These are phyloP conservation scores for Emydomyces testavorans DNA, from an alignment of 2,329 filamentous ascomycete genomes.

Conservation along the genomic window DNA sequence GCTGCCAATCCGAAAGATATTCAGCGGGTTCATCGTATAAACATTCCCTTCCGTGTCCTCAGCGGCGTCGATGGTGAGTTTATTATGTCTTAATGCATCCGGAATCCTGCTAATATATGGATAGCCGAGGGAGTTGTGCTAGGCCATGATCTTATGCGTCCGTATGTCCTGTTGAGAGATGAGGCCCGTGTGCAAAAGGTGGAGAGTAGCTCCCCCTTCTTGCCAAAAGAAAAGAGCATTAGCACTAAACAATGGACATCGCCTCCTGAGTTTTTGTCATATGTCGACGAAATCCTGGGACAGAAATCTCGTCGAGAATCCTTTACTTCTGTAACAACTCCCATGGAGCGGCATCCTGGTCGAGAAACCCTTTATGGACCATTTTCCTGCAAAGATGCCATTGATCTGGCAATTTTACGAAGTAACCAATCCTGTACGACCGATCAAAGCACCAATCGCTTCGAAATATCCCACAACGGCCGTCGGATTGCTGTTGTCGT, in stretches of 20 bases:
- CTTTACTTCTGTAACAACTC: slow-evolving; percentile 55
- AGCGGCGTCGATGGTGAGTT: slow-evolving; percentile 69
- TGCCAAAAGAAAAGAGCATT: slow-evolving; percentile 31
- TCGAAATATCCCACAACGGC: slow-evolving; percentile 90
- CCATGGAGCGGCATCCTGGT: slow-evolving; percentile 49
- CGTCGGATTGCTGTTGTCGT: slow-evolving; percentile 82
- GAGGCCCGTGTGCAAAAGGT: slow-evolving; percentile 56
- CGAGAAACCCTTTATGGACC: slow-evolving; percentile 33
- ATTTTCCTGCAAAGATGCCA: slow-evolving; percentile 62
- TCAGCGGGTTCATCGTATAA: slow-evolving; percentile 73
- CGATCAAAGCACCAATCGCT: slow-evolving; percentile 79
- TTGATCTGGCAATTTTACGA: slow-evolving; percentile 78
- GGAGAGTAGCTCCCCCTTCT: slow-evolving; percentile 28
- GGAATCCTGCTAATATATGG: slow-evolving; percentile 3
- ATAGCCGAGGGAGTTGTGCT: slow-evolving; percentile 66
- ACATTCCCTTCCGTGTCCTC: slow-evolving; percentile 82
- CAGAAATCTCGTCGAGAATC: slow-evolving; percentile 43
- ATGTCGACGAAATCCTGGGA: slow-evolving; percentile 63
- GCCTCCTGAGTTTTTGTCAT: slow-evolving; percentile 58
- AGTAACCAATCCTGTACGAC: slow-evolving; percentile 57
- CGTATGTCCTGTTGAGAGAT: slow-evolving; percentile 80
- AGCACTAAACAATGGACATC: slow-evolving; percentile 36
- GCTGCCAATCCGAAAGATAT: slow-evolving; percentile 66
- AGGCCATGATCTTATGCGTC: slow-evolving; percentile 86
- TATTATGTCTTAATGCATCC: background rate